Evolutionary conservation across 805 yeast genomes (phyloP), one percentile per base, ranked within the genome.

Genomic region (Ogataea ganodermae): DNA sequence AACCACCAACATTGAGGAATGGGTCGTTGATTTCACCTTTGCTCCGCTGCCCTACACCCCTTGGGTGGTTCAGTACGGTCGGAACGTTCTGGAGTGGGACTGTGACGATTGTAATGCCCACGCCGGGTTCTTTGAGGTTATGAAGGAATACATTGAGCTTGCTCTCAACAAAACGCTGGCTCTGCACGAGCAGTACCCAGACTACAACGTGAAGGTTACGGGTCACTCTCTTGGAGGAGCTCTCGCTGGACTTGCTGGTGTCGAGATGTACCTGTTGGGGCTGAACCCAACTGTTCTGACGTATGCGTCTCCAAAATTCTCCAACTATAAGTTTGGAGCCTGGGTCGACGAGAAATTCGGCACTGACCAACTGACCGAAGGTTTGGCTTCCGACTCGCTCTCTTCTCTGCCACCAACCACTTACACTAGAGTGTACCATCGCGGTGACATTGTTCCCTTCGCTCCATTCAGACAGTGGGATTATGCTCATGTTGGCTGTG

Each of bases 181-280:
- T 1, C 56, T 74, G 16, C 60, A 67, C 17, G 48, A 62, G 9
- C 57, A 68, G 16, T 65, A 74, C 56, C 78, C 81, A 0, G 74
- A 71, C 20, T 84, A 81, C 59, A 60, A 70, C 17, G 48, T 85
- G 4, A 71, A 77, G 1, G 72, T 84, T 1, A 69, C 82, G 1
- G 95, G 95, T 0, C 96, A 88, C 64, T 87, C 94, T 0, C 65
- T 87, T 35, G 67, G 67, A 2, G 95, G 84, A 6, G 90, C 91
- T 0, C 62, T 84, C 43, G 84, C 90, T 1, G 65, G 73, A 3
- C 65, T 87, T 27, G 74, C 79, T 7, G 92, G 86, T 0, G 70
- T 81, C 18, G 94, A 86, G 56, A 70, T 83, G 39, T 66, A 74
- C 46, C 57, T 79, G 16, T 52, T 77, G 59, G 89, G 88, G 0